phyloP scores from a whole-genome alignment of 345 rosid genomes.

The Euphorbia pulcherrima region DNA sequence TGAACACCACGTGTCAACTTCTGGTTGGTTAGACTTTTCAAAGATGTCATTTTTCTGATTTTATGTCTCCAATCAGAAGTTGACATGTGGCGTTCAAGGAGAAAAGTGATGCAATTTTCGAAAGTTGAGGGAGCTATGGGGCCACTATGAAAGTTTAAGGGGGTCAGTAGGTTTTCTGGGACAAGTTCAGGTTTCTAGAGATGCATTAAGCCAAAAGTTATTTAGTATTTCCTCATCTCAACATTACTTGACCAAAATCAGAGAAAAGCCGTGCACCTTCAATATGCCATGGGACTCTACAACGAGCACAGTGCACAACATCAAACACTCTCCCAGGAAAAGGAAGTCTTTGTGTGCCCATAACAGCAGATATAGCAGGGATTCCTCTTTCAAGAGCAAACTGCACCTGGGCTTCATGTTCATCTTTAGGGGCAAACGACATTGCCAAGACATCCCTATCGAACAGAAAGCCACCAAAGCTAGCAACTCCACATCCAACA shows the following conservation, averaged over 20 bases:
- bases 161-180: no score
- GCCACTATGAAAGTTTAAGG: no score
- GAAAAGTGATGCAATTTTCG: no score
- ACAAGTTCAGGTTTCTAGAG: no score
- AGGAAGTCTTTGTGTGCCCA: constrained; percentile 96
- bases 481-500: constrained; percentile 99
- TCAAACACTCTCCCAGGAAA: constrained; percentile 90
- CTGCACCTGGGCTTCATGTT: constrained; percentile 97
- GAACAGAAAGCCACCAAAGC: constrained; percentile 94
- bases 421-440: constrained; percentile 99
- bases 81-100: no score
- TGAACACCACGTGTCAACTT: no score
- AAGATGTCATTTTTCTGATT: no score
- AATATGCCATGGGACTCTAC: constrained; percentile 99
- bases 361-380: constrained; percentile 93
- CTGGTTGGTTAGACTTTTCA: no score
- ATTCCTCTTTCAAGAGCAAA: constrained; percentile 98
- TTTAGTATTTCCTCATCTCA: not conserved
- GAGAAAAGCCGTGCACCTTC: constrained; percentile 59
- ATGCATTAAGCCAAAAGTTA: no score
- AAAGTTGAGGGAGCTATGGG: no score
- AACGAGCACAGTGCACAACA: constrained; percentile 91
- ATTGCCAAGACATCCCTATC: constrained; percentile 78
- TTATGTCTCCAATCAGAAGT: no score
- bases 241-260: not conserved